These are phyloP conservation scores for Dothideomycetidae sp. DNA, from an alignment of 2,329 filamentous ascomycete genomes.

Conservation along the genomic window DNA sequence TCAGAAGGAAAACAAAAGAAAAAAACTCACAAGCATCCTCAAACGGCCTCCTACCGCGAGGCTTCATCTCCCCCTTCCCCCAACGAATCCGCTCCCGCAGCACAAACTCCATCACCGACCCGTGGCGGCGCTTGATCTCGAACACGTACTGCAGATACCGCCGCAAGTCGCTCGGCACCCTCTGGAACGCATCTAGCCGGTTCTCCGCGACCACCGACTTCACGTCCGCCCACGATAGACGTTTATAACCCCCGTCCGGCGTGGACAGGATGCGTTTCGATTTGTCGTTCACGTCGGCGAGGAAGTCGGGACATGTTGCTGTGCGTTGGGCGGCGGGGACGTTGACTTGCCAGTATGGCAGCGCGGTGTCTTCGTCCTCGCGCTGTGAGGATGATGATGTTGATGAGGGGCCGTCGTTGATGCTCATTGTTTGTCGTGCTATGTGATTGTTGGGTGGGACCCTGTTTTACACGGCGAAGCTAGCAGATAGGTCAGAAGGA, in stretches of 20 bases:
- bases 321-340: conserved; percentile 49
- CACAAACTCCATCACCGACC: conserved; percentile 66
- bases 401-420: too few species aligned
- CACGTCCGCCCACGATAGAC: conserved; percentile 57
- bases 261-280: conserved; percentile 56
- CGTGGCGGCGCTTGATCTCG: conserved; percentile 50
- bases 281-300: conserved; percentile 50
- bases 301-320: conserved; percentile 54
- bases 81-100: conserved; percentile 56
- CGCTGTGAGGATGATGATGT: too few species aligned
- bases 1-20: conserved; percentile 11
- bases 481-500: too few species aligned
- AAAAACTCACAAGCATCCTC: conserved; percentile 27
- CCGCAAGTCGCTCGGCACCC: conserved; percentile 63
- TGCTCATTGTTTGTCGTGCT: too few species aligned
- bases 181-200: conserved; percentile 60
- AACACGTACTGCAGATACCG: conserved; percentile 59
- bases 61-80: conserved; percentile 33
- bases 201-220: conserved; percentile 49
- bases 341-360: conserved; percentile 76
- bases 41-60: conserved; percentile 28
- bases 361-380: too few species aligned
- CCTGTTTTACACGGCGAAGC: too few species aligned
- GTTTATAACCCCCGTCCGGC: conserved; percentile 49
- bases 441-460: too few species aligned